Conservation (phyloP, 2,329 filamentous ascomycete genomes). For the Trichoderma pleuroti region DNA sequence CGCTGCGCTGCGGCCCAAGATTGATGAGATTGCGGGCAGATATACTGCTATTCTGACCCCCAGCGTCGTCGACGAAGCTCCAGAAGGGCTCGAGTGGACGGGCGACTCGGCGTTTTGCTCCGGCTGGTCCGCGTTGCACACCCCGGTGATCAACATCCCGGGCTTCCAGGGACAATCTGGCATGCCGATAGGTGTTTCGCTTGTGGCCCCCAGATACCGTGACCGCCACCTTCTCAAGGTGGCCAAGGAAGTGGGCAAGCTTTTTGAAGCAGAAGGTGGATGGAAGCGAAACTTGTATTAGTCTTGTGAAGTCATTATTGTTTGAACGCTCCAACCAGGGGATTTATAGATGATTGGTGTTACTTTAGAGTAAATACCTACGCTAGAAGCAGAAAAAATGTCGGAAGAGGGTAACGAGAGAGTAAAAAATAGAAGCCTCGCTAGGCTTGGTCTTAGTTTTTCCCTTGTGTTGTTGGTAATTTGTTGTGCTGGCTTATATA, state of each 20-base stretch:
- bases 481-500: not conserved
- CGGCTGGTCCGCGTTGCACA: conserved; percentile 57
- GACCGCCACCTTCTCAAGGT: conserved; percentile 45
- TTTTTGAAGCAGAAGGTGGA: conserved; percentile 33
- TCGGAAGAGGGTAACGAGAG: not conserved
- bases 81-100: conserved; percentile 48
- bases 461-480: not conserved
- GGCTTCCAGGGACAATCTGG: conserved; percentile 52
- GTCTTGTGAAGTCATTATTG: not conserved
- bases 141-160: conserved; percentile 61
- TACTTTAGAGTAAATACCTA: not conserved
- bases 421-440: not conserved
- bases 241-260: conserved; percentile 35
- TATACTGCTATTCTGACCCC: conserved; percentile 58
- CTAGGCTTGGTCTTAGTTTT: not conserved
- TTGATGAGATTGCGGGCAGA: conserved; percentile 48
- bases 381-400: not conserved
- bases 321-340: not conserved
- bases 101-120: conserved; percentile 51
- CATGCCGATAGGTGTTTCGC: conserved; percentile 58
- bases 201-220: conserved; percentile 47
- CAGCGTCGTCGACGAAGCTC: conserved; percentile 58
- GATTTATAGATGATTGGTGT: not conserved
- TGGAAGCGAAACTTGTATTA: conserved; percentile 25
- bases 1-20: conserved; percentile 49